Percentiles rank a stretch among this genome's conserved stretches.
phyloP scores from a whole-genome alignment of 2,329 filamentous ascomycete species.

The Cladosporium oxysporum region DNA sequence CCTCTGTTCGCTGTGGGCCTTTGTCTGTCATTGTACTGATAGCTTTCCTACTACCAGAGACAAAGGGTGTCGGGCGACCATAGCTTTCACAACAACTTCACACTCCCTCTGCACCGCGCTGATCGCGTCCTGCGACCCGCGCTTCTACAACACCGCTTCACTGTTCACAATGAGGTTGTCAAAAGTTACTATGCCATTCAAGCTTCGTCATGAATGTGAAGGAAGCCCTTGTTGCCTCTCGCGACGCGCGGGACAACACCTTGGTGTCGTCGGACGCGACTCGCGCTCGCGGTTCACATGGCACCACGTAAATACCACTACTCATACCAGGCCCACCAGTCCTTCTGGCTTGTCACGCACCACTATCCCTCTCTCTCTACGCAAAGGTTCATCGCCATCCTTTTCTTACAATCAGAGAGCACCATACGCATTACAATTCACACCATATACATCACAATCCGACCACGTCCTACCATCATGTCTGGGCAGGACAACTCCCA shows the following conservation, averaged over 20 bases:
- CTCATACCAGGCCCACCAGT: not conserved
- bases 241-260: not conserved
- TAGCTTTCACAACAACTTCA: not conserved
- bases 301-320: not conserved
- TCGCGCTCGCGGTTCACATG: not conserved
- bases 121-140: not conserved
- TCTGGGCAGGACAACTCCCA: not conserved
- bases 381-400: not conserved
- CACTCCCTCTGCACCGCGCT: not conserved
- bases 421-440: not conserved
- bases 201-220: not conserved
- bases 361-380: not conserved
- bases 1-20: not conserved
- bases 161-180: not conserved
- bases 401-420: not conserved
- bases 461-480: not conserved
- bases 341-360: not conserved
- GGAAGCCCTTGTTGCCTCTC: not conserved
- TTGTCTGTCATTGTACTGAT: not conserved
- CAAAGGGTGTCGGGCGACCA: not conserved
- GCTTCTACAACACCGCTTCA: not conserved
- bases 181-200: not conserved
- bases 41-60: not conserved
- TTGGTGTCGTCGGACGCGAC: not conserved
- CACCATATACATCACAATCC: not conserved